Percentiles rank a stretch among this genome's conserved stretches.
phyloP scores from a whole-genome alignment of 306 rosid genomes.

The Cercis canadensis region DNA sequence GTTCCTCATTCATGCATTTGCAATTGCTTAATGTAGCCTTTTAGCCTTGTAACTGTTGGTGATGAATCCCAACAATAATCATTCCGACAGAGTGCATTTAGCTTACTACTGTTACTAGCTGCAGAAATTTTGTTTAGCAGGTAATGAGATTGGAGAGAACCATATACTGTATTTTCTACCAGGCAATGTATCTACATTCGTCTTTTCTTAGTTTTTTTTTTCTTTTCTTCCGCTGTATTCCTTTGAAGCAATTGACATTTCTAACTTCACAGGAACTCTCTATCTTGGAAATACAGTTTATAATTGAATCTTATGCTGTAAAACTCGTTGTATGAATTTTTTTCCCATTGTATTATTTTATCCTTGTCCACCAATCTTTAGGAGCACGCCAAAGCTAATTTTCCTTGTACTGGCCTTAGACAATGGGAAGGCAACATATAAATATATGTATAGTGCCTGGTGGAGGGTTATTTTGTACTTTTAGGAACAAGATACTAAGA shows the following conservation, averaged over 20 bases:
- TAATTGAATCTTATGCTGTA: not conserved
- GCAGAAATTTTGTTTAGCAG: constrained; percentile 2
- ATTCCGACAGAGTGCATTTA: not conserved
- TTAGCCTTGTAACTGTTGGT: not conserved
- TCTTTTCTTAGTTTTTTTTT: no score
- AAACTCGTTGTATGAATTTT: not conserved
- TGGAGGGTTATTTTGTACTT: not conserved
- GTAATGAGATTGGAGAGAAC: not conserved
- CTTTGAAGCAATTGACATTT: no score
- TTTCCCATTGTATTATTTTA: not conserved
- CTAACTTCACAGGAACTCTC: not conserved
- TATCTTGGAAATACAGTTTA: not conserved
- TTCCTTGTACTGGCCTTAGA: not conserved
- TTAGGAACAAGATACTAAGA: not conserved
- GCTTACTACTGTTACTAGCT: constrained; percentile 1
- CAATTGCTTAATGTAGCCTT: no score
- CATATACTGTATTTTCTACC: no score
- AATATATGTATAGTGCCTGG: not conserved
- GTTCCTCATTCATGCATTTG: no score
- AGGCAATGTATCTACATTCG: no score
- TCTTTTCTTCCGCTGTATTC: no score
- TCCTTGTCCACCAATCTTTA: not conserved
- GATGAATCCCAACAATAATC: no score
- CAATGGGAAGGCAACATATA: not conserved
- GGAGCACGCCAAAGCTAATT: not conserved